Percentiles rank a stretch among this genome's conserved stretches.
These are phyloP conservation scores for Carallia pectinifolia DNA, from an alignment of 345 rosid genomes.

Conservation along the genomic window DNA sequence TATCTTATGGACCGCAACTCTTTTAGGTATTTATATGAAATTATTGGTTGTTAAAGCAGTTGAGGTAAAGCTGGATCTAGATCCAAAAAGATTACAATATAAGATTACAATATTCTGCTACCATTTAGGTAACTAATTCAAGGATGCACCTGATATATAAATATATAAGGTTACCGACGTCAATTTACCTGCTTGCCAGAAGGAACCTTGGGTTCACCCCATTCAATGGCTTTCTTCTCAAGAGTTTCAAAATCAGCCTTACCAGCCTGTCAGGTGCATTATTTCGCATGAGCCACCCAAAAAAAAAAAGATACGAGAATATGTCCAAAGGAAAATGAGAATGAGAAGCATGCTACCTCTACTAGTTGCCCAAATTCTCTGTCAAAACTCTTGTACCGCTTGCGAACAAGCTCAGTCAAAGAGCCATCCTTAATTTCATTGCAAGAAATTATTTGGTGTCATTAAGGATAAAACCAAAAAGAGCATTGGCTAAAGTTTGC, in stretches of 20 bases:
- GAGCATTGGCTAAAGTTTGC: neutral
- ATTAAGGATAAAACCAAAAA: conserved; percentile 1
- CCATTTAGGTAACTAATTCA: neutral
- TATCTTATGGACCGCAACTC: no score
- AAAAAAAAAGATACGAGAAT: neutral
- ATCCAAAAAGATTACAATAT: no score
- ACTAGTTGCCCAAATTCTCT: conserved; percentile 57
- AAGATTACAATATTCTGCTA: neutral
- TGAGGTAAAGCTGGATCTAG: no score
- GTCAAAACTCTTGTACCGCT: conserved; percentile 78
- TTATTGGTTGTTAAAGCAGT: no score
- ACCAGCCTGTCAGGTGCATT: conserved; percentile 51
- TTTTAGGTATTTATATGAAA: no score
- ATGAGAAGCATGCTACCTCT: conserved; percentile 41
- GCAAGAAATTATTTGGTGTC: neutral
- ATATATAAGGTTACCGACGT: neutral
- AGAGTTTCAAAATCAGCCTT: conserved; percentile 79
- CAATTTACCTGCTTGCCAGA: conserved; percentile 90
- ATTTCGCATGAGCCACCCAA: conserved; percentile 2
- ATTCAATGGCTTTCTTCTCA: conserved; percentile 78
- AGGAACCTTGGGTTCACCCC: conserved; percentile 87
- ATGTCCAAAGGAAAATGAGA: neutral
- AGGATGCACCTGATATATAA: neutral
- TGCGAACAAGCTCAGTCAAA: conserved; percentile 56
- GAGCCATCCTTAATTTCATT: conserved; percentile 57